These are phyloP conservation scores for Nyctanthes arbortristis DNA, from an alignment of 257 asterid genomes.

Conservation along the genomic window DNA sequence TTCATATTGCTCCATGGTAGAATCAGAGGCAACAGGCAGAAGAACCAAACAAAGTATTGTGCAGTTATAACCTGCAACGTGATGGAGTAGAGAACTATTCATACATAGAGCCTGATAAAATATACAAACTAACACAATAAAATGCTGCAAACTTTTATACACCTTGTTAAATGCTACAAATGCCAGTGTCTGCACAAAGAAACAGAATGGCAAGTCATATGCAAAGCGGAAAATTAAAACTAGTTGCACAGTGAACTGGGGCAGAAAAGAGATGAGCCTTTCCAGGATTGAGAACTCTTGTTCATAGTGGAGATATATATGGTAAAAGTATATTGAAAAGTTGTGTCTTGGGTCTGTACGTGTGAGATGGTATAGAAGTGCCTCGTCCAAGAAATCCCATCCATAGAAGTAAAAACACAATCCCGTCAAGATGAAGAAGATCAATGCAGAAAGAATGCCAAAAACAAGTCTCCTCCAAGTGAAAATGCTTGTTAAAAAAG, in stretches of 20 bases:
- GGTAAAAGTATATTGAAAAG: constrained; percentile 87
- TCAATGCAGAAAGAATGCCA: constrained; percentile 68
- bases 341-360: constrained; percentile 97
- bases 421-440: constrained; percentile 73
- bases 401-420: constrained; percentile 66
- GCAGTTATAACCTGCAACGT: constrained; percentile 86
- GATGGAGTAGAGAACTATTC: not conserved
- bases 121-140: no score
- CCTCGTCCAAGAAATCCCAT: constrained; percentile 94
- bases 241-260: constrained; percentile 84
- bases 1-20: constrained; percentile 88
- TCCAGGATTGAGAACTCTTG: constrained; percentile 61
- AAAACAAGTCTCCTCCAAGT: constrained; percentile 78
- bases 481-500: constrained; percentile 42
- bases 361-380: constrained; percentile 83
- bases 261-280: constrained; percentile 84
- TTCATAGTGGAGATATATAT: constrained; percentile 84
- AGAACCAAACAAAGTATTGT: constrained; percentile 94
- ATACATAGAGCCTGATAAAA: not conserved
- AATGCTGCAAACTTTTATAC: no score
- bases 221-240: constrained; percentile 64
- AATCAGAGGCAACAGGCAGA: constrained; percentile 78
- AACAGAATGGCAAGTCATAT: constrained; percentile 76
- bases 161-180: constrained; percentile 98
- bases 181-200: constrained; percentile 84